Evolutionary conservation across 2,329 filamentous ascomycete genomes (phyloP), one percentile per base, ranked within the genome.

Genomic region (Magnaporthiopsis poae): DNA sequence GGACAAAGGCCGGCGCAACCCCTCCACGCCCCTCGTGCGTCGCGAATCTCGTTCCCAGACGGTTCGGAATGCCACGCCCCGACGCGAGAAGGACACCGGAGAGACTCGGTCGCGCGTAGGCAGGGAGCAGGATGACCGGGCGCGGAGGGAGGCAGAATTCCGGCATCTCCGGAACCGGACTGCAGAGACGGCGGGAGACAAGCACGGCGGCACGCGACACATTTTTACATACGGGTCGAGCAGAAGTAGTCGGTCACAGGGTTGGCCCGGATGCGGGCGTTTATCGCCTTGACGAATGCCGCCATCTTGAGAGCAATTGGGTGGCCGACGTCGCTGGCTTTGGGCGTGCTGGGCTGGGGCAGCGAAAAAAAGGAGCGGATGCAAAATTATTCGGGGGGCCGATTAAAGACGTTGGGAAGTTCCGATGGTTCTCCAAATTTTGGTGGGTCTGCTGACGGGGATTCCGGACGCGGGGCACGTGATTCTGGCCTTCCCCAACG

Each of bases 261-360:
- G 79, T 94, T 90, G 68, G 90, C 88, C 79, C 91, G 87, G 79
- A 95, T 94, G 82, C 91, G 92, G 74, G 91, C 88, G 79, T 95
- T 95, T 75, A 90, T 78, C 71, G 89, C 89, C 85, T 92, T 92
- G 75, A 94, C 82, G 71, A 88, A 80, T 75, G 90, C 88, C 73
- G 90, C 90, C 90, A 94, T 94, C 69, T 78, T 83, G 64, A 65
- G 35, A 61, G 25, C 36, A n/a, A 33, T 31, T 35, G 63, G 52
- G 63, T 35, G 39, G 56, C 63, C 63, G 56, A 65, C 63, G 63
- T 36, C 63, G 56, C 35, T 65, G 35, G 21, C n/a, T 27, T 39
- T 46, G 35, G 46, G 46, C 21, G 46, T 39, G 62, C 27, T 63
- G 31, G 31, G 27, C 27, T 27, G 27, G 27, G 33, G 29, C 21